These are phyloP conservation scores for Yamadazyma blattariae DNA, from an alignment of 1,139 yeast species.

Conservation along the genomic window DNA sequence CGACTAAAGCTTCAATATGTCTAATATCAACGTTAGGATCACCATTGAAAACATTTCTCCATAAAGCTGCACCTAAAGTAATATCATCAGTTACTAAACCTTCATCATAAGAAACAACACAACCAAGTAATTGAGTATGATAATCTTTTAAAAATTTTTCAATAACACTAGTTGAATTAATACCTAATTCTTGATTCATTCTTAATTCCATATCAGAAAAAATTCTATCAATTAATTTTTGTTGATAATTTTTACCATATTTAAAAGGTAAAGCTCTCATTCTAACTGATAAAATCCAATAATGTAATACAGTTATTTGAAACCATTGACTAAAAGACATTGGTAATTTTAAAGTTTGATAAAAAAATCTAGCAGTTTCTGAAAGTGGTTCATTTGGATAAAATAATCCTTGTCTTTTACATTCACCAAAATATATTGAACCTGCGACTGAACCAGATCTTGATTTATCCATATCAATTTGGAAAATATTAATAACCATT, in stretches of 20 bases:
- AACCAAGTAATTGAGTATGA: slow-evolving; percentile 86
- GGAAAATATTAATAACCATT: slow-evolving; percentile 59
- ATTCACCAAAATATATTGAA: slow-evolving; percentile 77
- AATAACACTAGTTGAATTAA: slow-evolving; percentile 77
- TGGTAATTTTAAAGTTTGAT: slow-evolving; percentile 78
- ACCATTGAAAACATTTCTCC: slow-evolving; percentile 91
- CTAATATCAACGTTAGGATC: slow-evolving; percentile 78
- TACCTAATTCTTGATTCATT: slow-evolving; percentile 80
- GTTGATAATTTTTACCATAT: slow-evolving; percentile 87
- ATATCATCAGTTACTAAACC: slow-evolving; percentile 82
- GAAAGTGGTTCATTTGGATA: slow-evolving; percentile 68
- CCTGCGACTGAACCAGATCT: slow-evolving; percentile 96
- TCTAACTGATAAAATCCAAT: slow-evolving; percentile 90
- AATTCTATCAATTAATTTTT: slow-evolving; percentile 82
- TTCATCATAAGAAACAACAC: slow-evolving; percentile 89
- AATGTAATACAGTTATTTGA: slow-evolving; percentile 84
- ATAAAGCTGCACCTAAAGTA: slow-evolving; percentile 80
- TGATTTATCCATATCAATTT: slow-evolving; percentile 86
- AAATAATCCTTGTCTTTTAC: slow-evolving; percentile 80
- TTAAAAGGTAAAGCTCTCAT: slow-evolving; percentile 96
- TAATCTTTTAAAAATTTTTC: slow-evolving; percentile 88
- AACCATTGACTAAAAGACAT: slow-evolving; percentile 92
- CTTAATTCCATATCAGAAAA: slow-evolving; percentile 88
- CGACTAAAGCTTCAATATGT: slow-evolving; percentile 82
- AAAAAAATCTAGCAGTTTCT: slow-evolving; percentile 67